Base-by-base conservation (phyloP, 208 protist genomes). In the Kentomonas sorsogonicus region DNA sequence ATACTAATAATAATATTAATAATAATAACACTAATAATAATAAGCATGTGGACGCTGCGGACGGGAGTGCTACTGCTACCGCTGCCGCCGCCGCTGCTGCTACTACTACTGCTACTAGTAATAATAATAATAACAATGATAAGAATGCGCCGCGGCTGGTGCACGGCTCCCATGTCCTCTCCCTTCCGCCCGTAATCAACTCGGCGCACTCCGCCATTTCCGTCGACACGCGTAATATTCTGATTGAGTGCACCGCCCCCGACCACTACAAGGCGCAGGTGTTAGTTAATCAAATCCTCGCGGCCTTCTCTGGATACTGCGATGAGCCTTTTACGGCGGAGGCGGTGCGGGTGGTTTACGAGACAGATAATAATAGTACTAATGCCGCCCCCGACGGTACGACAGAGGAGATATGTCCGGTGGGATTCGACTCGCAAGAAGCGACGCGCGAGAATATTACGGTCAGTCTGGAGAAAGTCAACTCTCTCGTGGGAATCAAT, bases 171-270 rank as follows among this genome's bases (percentile, higher is more conserved):
- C 52, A 79, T 3, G 88, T 99, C 22, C 81, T 99, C 13, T 99
- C 98, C 26, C 72, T 99, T 22, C 99, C 99, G 54, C 99, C 99
- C 22, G 99, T 99, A 55, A 99, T 99, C 72, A 99, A 99, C 80
- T 94, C 93, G 3, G 82, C 97, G 48, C 92, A 95, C 68, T 99
- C 97, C 6, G 94, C 98, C 66, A 99, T 99, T 61, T 93, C 77
- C 16, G 63, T 97, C 1, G 56, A 89, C 15, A 99, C 98, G 0
- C 89, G 85, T 26, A 98, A 99, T 64, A 86, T 99, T 29, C 98
- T 99, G 46, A 99, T 99, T 70, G 99, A 99, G 72, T 97, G 92
- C 72, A 99, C 99, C 1, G 98, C 97, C 7, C 95, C 91, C 20
- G 98, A 99, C 60, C 72, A 88, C 45, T 97, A 96, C 45, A 98